phyloP scores from a whole-genome alignment of 768 basidiomycete genomes.

The Mycena capillaripes region DNA sequence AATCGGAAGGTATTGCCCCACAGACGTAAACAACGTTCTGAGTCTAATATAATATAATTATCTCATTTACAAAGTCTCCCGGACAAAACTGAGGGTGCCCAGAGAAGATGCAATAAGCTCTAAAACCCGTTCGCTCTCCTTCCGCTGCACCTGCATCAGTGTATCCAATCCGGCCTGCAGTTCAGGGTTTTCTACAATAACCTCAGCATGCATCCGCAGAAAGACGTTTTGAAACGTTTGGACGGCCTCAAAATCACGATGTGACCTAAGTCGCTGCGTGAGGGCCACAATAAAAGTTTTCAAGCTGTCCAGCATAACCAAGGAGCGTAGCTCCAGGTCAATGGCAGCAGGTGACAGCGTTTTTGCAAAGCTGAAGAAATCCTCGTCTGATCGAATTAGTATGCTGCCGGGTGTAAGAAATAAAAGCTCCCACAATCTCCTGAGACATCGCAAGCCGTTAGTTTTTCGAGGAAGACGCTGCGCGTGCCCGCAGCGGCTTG shows the following conservation, averaged over 20 bases:
- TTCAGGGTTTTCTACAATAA: slow-evolving; percentile 80
- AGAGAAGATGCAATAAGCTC: slow-evolving; percentile 81
- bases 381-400: slow-evolving; percentile 68
- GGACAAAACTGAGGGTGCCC: slow-evolving; percentile 83
- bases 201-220: slow-evolving; percentile 87
- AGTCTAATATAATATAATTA: not conserved
- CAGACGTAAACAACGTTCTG: slow-evolving; percentile 6
- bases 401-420: not conserved
- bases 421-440: slow-evolving; percentile 74
- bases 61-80: slow-evolving; percentile 71
- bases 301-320: slow-evolving; percentile 76
- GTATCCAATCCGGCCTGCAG: slow-evolving; percentile 67
- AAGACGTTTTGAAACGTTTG: slow-evolving; percentile 91
- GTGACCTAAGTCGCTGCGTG: slow-evolving; percentile 77
- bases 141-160: slow-evolving; percentile 75
- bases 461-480: slow-evolving; percentile 79
- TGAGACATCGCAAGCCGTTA: slow-evolving; percentile 67
- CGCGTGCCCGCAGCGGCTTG: slow-evolving; percentile 64
- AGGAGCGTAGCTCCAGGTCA: slow-evolving; percentile 90
- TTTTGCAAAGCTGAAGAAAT: slow-evolving; percentile 88
- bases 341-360: slow-evolving; percentile 90
- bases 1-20: slow-evolving; percentile 1
- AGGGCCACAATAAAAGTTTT: slow-evolving; percentile 81
- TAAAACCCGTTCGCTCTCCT: slow-evolving; percentile 83
- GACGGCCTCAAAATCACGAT: slow-evolving; percentile 95